phyloP scores from a whole-genome alignment of 2,329 filamentous ascomycete species.

The Drechslerella dactyloides region DNA sequence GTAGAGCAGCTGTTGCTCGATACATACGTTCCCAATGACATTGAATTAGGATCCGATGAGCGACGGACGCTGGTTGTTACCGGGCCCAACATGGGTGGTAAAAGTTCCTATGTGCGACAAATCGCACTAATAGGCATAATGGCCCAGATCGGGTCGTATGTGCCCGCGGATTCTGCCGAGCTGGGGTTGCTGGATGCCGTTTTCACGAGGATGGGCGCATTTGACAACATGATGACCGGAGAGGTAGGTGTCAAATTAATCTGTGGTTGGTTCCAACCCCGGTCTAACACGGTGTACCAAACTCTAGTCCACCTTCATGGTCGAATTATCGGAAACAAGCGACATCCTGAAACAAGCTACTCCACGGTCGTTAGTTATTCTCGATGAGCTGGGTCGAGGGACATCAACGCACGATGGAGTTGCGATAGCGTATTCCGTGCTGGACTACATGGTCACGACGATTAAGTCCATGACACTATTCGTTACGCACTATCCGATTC shows the following conservation, averaged over 20 bases:
- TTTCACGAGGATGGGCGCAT: constrained; percentile 93
- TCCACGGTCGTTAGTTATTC: constrained; percentile 80
- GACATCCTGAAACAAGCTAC: constrained; percentile 90
- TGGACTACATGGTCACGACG: constrained; percentile 80
- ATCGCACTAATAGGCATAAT: constrained; percentile 91
- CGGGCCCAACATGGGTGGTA: constrained; percentile 98
- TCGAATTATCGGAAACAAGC: constrained; percentile 90
- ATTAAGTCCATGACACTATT: constrained; percentile 83
- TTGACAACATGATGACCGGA: constrained; percentile 92
- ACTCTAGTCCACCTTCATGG: constrained; percentile 83
- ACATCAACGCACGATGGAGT: constrained; percentile 96
- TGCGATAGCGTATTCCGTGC: constrained; percentile 89
- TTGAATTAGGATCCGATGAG: constrained; percentile 70
- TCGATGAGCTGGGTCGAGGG: constrained; percentile 92
- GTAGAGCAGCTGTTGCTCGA: constrained; percentile 87
- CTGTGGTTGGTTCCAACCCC: not conserved
- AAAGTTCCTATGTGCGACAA: constrained; percentile 94
- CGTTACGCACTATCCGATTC: constrained; percentile 95
- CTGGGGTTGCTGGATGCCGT: constrained; percentile 89
- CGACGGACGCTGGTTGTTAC: constrained; percentile 85
- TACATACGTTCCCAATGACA: constrained; percentile 89
- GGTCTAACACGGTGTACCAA: constrained; percentile 8
- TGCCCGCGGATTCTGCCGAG: constrained; percentile 75
- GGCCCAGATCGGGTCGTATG: constrained; percentile 91
- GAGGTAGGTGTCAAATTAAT: constrained; percentile 62